These are phyloP conservation scores for Crithidia sp. DNA, from an alignment of 208 protist species.

Conservation along the genomic window DNA sequence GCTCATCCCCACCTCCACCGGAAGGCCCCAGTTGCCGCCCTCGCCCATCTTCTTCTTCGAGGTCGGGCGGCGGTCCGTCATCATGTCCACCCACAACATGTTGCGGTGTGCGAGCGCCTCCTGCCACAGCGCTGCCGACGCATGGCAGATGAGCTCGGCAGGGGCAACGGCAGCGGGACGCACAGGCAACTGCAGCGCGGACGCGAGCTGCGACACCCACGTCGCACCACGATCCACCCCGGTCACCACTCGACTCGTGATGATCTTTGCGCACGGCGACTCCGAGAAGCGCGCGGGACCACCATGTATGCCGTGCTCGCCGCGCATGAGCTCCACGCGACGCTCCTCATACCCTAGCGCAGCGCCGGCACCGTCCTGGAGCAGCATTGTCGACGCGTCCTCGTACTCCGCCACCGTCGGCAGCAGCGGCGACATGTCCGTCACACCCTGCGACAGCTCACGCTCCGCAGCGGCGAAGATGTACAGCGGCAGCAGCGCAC, in stretches of 20 bases:
- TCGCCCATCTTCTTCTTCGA: conserved; percentile 33
- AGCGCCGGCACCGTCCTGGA: background rate
- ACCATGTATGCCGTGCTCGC: background rate
- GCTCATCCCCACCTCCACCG: conserved; percentile 47
- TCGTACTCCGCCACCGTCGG: conserved; percentile 18
- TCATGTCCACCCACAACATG: conserved; percentile 36
- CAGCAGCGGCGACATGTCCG: conserved; percentile 10
- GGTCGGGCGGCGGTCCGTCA: conserved; percentile 30
- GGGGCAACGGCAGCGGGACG: conserved; percentile 15
- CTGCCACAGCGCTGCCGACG: conserved; percentile 32
- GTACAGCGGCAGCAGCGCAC: conserved; percentile 17
- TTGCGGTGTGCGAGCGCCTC: conserved; percentile 44
- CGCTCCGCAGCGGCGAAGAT: conserved; percentile 12
- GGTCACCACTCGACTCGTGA: background rate
- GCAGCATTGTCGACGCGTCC: background rate
- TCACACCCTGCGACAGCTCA: background rate
- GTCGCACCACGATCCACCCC: background rate
- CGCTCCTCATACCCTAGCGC: conserved; percentile 1
- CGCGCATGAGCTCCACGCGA: conserved; percentile 1
- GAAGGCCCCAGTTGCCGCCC: conserved; percentile 34
- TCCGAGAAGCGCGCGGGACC: background rate
- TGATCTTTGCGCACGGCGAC: conserved; percentile 3
- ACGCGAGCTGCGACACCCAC: background rate
- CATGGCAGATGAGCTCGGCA: conserved; percentile 11
- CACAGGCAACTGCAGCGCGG: conserved; percentile 9